These are phyloP conservation scores for Agrocybe chaxingu DNA, from an alignment of 768 basidiomycete species.

Conservation along the genomic window DNA sequence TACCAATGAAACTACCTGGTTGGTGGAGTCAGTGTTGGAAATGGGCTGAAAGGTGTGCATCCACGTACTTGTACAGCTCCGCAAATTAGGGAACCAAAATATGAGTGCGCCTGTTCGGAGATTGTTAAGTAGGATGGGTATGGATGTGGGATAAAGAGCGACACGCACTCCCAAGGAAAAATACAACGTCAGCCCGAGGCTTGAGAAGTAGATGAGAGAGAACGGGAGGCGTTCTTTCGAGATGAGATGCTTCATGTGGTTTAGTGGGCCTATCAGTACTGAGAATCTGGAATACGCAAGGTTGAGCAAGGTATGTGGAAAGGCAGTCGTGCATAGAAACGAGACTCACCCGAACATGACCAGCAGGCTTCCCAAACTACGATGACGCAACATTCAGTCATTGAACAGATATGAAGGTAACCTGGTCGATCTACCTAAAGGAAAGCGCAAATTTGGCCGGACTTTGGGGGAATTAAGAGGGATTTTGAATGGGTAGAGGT, in stretches of 20 bases:
- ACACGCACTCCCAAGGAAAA: constrained; percentile 82
- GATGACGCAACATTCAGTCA: constrained; percentile 7
- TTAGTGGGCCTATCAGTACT: constrained; percentile 85
- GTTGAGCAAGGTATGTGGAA: not conserved
- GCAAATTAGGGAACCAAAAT: constrained; percentile 80
- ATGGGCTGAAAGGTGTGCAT: not conserved
- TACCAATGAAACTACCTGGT: constrained; percentile 75
- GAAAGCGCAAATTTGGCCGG: constrained; percentile 91
- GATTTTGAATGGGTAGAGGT: constrained; percentile 2
- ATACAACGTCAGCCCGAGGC: constrained; percentile 84
- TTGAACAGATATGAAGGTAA: constrained; percentile 1
- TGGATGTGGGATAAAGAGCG: not conserved
- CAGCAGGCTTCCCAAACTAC: constrained; percentile 80
- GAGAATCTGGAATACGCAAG: constrained; percentile 53
- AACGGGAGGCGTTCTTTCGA: constrained; percentile 85
- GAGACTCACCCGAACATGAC: constrained; percentile 89
- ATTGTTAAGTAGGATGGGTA: not conserved
- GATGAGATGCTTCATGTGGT: constrained; percentile 85
- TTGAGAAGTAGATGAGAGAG: constrained; percentile 76
- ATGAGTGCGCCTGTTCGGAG: constrained; percentile 65
- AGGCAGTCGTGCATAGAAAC: not conserved
- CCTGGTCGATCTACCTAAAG: constrained; percentile 52
- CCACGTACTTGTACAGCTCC: constrained; percentile 72
- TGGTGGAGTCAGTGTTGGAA: not conserved
- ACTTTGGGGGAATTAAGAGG: constrained; percentile 36